Percentiles rank a stretch among this genome's conserved stretches.
Conservation (phyloP, 1,284 basidiomycete species). For the Veloboletus limbatus region DNA sequence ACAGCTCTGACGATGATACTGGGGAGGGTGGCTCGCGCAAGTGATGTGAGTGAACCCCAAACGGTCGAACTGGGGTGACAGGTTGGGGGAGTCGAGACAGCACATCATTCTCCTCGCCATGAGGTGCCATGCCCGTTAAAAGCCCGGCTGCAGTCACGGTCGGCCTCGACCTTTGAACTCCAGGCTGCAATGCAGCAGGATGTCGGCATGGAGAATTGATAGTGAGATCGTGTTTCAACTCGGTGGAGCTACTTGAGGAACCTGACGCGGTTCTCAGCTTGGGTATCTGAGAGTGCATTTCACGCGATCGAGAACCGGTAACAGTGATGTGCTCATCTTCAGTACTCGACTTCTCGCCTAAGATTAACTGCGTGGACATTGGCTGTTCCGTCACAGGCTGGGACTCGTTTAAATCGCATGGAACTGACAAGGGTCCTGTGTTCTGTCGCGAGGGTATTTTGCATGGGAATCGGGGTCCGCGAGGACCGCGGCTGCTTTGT, state of each 20-base stretch:
- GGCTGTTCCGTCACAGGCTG: neutral
- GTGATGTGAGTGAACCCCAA: constrained; percentile 35
- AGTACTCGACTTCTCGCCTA: constrained; percentile 20
- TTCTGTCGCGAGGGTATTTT: constrained; percentile 18
- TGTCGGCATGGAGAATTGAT: constrained; percentile 5
- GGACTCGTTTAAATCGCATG: constrained; percentile 1
- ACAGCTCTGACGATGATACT: constrained; percentile 71
- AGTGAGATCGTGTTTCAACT: constrained; percentile 8
- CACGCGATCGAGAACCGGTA: constrained; percentile 10
- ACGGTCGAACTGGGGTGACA: constrained; percentile 29
- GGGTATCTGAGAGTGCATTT: constrained; percentile 28
- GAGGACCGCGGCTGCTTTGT: constrained; percentile 16
- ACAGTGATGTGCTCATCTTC: constrained; percentile 5
- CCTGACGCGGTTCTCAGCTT: constrained; percentile 29
- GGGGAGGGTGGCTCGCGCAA: constrained; percentile 47
- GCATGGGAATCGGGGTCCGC: constrained; percentile 16
- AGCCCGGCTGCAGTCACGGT: constrained; percentile 1
- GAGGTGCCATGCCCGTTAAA: neutral
- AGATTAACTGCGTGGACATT: constrained; percentile 2
- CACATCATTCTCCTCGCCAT: constrained; percentile 26
- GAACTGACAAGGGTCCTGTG: constrained; percentile 1
- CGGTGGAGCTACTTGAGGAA: constrained; percentile 25
- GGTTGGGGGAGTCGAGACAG: constrained; percentile 32
- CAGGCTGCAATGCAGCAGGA: constrained; percentile 9
- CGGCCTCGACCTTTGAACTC: neutral